These are phyloP conservation scores for Komagataella pastoris DNA, from an alignment of 805 yeast species.

Conservation along the genomic window DNA sequence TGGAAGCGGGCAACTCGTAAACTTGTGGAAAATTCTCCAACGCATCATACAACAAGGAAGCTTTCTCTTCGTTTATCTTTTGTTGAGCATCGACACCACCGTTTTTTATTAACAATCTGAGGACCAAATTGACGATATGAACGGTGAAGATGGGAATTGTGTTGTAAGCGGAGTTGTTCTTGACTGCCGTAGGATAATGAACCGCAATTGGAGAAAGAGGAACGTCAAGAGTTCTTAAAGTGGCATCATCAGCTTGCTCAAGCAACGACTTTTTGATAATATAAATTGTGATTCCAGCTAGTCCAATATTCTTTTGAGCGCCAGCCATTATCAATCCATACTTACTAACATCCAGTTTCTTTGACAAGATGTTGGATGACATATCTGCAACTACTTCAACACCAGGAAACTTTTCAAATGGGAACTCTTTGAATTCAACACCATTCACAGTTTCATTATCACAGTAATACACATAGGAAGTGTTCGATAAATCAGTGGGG, in stretches of 20 bases:
- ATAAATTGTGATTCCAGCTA: conserved; percentile 90
- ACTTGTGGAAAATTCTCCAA: conserved; percentile 55
- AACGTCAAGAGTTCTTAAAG: conserved; percentile 41
- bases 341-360: conserved; percentile 65
- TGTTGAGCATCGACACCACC: conserved; percentile 71
- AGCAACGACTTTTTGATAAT: conserved; percentile 75
- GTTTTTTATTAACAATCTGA: conserved; percentile 39
- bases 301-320: conserved; percentile 95
- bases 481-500: conserved; percentile 42
- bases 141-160: conserved; percentile 91
- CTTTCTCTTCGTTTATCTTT: conserved; percentile 43
- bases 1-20: conserved; percentile 54
- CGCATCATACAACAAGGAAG: conserved; percentile 46
- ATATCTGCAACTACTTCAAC: conserved; percentile 86
- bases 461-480: conserved; percentile 81
- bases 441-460: conserved; percentile 98
- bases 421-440: conserved; percentile 53
- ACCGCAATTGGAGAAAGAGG: conserved; percentile 84
- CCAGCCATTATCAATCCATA: conserved; percentile 93
- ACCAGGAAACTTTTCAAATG: conserved; percentile 43
- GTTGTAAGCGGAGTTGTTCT: conserved; percentile 87
- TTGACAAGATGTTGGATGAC: conserved; percentile 86
- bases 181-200: conserved; percentile 75
- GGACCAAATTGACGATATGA: conserved; percentile 72
- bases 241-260: conserved; percentile 50